Evolutionary conservation across 2,329 filamentous ascomycete species (phyloP), one percentile per base, ranked within the genome.

Genomic region (Aureobasidium lini): DNA sequence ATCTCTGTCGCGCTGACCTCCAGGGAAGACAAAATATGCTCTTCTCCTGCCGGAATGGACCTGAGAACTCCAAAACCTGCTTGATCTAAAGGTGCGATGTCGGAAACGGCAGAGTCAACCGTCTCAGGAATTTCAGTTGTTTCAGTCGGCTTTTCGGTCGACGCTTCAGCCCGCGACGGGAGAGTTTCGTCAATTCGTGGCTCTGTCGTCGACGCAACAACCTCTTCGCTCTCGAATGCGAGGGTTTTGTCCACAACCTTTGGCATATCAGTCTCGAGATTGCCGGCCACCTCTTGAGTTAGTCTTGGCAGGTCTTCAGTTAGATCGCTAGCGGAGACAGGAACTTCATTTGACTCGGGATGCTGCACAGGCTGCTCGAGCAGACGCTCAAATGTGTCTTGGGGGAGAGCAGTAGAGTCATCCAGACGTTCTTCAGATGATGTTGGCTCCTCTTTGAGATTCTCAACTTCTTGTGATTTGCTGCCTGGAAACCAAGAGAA

Each of bases 401-500:
- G 54, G 13, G 42, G 40, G 1, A 57, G 34, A 15, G 13, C 43
- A 31, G 11, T 7, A 3, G 50, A 6, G n/a, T 23, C 2, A 13
- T 28, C 18, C 6, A 10, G 11, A 3, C 11, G 1, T 3, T 37
- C 11, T 7, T 18, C 40, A 16, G 11, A 1, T 32, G 8, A 11
- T 2, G 31, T 7, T 6, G 18, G 9, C 32, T 37, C 40, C n/a
- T 11, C 16, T 8, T 16, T 23, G 4, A 16, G 3, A 2, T 31
- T 7, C 16, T 56, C 40, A 5, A 9, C 18, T 16, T 18, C 13
- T 11, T 56, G 52, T 13, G 18, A 4, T 16, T 28, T 46, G 28
- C 29, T n/a, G 11, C 57, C 57, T 40, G 57, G 57, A 5, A 59
- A 46, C 57, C 57, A 59, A 2, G 57, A 59, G 29, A 59, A 44